These are phyloP conservation scores for Pythium vanterpoolii DNA, from an alignment of 352 stramenopile species.

Conservation along the genomic window DNA sequence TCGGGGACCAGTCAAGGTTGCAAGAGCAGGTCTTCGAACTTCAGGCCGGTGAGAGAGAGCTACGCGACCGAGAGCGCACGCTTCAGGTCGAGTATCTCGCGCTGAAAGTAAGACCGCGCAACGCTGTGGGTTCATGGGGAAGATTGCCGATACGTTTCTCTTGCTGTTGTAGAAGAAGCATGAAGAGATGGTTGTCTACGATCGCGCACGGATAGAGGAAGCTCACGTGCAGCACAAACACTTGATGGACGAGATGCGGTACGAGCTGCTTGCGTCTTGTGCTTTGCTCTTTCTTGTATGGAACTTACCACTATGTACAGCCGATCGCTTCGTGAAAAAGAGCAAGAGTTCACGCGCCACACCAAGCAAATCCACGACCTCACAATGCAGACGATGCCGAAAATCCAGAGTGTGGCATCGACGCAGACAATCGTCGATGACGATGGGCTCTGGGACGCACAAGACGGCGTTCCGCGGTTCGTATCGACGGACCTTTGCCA, in stretches of 20 bases:
- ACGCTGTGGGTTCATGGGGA: background rate
- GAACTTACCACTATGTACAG: background rate
- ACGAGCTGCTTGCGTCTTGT: background rate
- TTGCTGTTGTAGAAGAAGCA: conserved; percentile 37
- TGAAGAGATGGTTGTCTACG: conserved; percentile 40
- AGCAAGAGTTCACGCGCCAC: conserved; percentile 43
- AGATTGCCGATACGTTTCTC: too few species aligned
- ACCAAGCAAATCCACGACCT: conserved; percentile 42
- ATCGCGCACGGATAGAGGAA: conserved; percentile 42
- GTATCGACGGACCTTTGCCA: conserved; percentile 47
- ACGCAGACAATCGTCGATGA: conserved; percentile 69
- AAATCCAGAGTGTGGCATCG: conserved; percentile 16
- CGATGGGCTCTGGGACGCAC: conserved; percentile 67
- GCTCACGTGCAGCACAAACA: conserved; percentile 47
- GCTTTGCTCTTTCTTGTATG: background rate
- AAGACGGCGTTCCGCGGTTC: conserved; percentile 60
- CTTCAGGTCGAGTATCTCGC: conserved; percentile 32
- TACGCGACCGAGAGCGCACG: conserved; percentile 28
- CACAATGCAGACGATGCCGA: conserved; percentile 25
- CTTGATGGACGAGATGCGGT: conserved; percentile 60
- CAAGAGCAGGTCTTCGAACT: conserved; percentile 43
- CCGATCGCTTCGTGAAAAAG: conserved; percentile 43
- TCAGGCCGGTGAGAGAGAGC: conserved; percentile 27
- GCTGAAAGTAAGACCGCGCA: conserved; percentile 28
- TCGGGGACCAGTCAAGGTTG: conserved; percentile 26